A percentile compares a stretch with the other conserved stretches of the same genome.
Evolutionary conservation across 352 stramenopile species (phyloP).

Genomic region (Phytophthora idaei): DNA sequence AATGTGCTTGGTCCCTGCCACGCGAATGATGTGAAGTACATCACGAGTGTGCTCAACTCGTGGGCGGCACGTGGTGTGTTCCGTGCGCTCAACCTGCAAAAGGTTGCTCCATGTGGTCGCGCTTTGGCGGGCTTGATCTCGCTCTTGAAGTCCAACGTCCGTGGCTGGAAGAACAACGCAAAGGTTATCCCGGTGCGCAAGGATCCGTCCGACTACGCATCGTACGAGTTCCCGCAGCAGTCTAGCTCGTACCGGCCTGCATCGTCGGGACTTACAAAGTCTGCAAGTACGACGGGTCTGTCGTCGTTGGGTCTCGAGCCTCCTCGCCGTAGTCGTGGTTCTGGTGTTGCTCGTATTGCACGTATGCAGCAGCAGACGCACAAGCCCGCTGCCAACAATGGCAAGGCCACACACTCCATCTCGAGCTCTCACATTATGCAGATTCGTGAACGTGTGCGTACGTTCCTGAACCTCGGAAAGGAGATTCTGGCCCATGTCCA

Average conservation of each 20-base stretch:
- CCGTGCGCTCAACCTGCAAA: constrained; percentile 77
- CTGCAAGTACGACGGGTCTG: constrained; percentile 86
- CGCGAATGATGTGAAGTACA: constrained; percentile 93
- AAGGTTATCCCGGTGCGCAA: constrained; percentile 87
- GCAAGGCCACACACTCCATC: constrained; percentile 77
- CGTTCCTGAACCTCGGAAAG: constrained; percentile 94
- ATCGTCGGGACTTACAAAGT: constrained; percentile 77
- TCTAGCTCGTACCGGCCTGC: constrained; percentile 44
- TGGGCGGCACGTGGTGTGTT: constrained; percentile 84
- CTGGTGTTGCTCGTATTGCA: constrained; percentile 81
- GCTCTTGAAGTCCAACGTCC: constrained; percentile 70
- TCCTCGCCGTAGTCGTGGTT: constrained; percentile 78
- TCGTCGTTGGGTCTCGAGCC: constrained; percentile 76
- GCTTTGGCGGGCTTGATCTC: constrained; percentile 77
- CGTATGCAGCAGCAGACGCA: constrained; percentile 78
- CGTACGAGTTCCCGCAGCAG: constrained; percentile 82
- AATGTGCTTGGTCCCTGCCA: constrained; percentile 95
- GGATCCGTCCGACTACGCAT: constrained; percentile 83
- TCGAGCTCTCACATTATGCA: constrained; percentile 86
- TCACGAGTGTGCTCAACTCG: constrained; percentile 83
- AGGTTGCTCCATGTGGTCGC: constrained; percentile 62
- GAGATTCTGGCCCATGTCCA: constrained; percentile 77
- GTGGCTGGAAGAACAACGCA: constrained; percentile 76
- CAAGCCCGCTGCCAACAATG: constrained; percentile 58
- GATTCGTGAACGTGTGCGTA: constrained; percentile 95